Evolutionary conservation across 208 protist species (phyloP).

Genomic region (Crithidia expoeki): DNA sequence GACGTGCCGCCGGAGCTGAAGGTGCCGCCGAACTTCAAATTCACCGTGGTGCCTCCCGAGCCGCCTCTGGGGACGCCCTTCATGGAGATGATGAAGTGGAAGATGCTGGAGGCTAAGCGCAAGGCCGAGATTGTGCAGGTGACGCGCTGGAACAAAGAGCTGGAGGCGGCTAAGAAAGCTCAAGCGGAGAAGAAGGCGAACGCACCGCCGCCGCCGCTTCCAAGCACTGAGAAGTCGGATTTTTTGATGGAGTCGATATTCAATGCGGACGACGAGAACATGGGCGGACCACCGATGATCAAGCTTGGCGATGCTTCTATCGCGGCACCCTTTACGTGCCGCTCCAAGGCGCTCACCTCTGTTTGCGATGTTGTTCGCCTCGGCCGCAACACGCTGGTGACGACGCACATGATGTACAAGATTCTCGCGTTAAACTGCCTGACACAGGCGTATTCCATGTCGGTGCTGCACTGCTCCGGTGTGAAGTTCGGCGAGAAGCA

Average conservation of each 20-base stretch:
- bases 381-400: conserved; percentile 97
- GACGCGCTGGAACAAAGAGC: conserved; percentile 79
- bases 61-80: conserved; percentile 65
- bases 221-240: conserved; percentile 50
- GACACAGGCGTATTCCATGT: conserved; percentile 96
- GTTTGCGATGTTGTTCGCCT: conserved; percentile 96
- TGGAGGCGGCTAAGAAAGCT: conserved; percentile 59
- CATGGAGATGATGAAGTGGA: conserved; percentile 77
- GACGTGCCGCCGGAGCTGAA: conserved; percentile 78
- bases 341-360: conserved; percentile 86
- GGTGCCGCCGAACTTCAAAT: conserved; percentile 84
- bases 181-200: conserved; percentile 60
- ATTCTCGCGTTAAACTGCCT: conserved; percentile 99
- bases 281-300: conserved; percentile 88
- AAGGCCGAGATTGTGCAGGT: conserved; percentile 86
- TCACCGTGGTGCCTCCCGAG: conserved; percentile 76
- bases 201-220: conserved; percentile 38
- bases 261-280: conserved; percentile 69
- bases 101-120: conserved; percentile 82
- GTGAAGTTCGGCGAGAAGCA: conserved; percentile 98
- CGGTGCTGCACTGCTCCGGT: conserved; percentile 97
- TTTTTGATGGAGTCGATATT: conserved; percentile 92
- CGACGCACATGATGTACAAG: conserved; percentile 99
- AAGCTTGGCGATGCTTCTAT: conserved; percentile 94
- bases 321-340: conserved; percentile 94